Evolutionary conservation across 1,139 yeast genomes (phyloP).

Genomic region (Debaryomyces coudertii): DNA sequence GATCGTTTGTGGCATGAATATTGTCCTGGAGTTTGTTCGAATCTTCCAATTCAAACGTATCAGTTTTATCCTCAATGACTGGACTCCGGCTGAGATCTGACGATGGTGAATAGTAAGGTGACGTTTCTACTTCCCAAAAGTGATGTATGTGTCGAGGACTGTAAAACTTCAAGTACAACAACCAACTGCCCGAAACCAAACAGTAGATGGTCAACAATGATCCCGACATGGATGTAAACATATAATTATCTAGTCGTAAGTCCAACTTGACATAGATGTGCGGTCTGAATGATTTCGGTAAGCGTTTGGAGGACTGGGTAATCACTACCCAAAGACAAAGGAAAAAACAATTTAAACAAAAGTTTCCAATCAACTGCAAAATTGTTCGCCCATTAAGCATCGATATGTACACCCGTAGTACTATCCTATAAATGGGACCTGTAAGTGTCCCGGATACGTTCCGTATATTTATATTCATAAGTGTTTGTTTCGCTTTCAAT

Average conservation of each 20-base stretch:
- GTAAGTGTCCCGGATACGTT: background rate
- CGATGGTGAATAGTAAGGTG: slow-evolving; percentile 1
- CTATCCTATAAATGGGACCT: background rate
- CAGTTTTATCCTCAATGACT: slow-evolving; percentile 2
- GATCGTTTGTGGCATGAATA: background rate
- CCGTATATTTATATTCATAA: slow-evolving; percentile 6
- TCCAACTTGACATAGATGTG: slow-evolving; percentile 53
- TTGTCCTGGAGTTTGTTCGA: background rate
- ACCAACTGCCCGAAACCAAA: slow-evolving; percentile 17
- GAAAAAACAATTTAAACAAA: slow-evolving; percentile 9
- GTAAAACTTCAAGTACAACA: slow-evolving; percentile 20
- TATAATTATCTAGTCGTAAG: slow-evolving; percentile 41
- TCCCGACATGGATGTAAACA: slow-evolving; percentile 26
- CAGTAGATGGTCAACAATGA: slow-evolving; percentile 12
- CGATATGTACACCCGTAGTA: background rate
- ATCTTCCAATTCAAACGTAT: background rate
- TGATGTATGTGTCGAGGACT: slow-evolving; percentile 10
- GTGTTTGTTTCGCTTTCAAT: background rate
- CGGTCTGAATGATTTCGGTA: slow-evolving; percentile 12
- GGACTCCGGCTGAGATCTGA: background rate
- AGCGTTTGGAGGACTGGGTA: slow-evolving; percentile 7
- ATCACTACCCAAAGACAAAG: slow-evolving; percentile 11
- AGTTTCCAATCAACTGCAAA: slow-evolving; percentile 1
- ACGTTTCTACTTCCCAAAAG: background rate
- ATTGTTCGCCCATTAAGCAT: slow-evolving; percentile 8